Evolutionary conservation across 805 yeast species (phyloP), one percentile per base, ranked within the genome.

Genomic region (Cyberlindnera saturnus): DNA sequence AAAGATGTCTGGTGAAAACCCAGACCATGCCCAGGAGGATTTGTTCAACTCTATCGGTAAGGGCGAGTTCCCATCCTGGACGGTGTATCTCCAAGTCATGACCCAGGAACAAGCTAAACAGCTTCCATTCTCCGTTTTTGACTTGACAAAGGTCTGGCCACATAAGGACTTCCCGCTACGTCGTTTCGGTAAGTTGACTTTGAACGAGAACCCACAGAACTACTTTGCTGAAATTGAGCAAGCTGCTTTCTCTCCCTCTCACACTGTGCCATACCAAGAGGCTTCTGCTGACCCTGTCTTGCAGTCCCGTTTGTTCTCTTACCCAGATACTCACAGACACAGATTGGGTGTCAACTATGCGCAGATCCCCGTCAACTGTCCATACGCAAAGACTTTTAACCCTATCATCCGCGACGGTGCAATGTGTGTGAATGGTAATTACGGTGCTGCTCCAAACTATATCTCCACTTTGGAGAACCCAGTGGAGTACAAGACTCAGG

Each of bases 91-190:
- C 42, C 96, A 88, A 71, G 76, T 86, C 36, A 88, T 88, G 96
- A 84, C 95, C 31, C 77, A 77, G 48, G 86, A 79, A 55, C 81
- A 88, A 66, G 88, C 95, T 47, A 75, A 82, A 64, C 66, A 78
- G 47, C 76, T 77, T 39, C 82, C 83, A 60, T 87, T 84, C 67
- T 83, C 91, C 6, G 90, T 89, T 36, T 87, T 86, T 61, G 96
- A 88, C 66, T 73, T 88, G 64, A 88, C 96, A 50, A 89, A 89
- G 71, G 84, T 86, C 43, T 88, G 96, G 96, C 88, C 96, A 31
- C 95, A 88, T 61, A 70, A 68, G 55, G 82, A 87, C 44, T 88
- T 79, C 74, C 96, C 96, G 59, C 66, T 88, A 69, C 79, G 96
- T 65, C 80, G 81, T 64, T 82, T 88, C 61, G 96, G 96, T 63